Evolutionary conservation across 2,329 filamentous ascomycete genomes (phyloP), one percentile per base, ranked within the genome.

Genomic region (Chaetomiaceae sp.): DNA sequence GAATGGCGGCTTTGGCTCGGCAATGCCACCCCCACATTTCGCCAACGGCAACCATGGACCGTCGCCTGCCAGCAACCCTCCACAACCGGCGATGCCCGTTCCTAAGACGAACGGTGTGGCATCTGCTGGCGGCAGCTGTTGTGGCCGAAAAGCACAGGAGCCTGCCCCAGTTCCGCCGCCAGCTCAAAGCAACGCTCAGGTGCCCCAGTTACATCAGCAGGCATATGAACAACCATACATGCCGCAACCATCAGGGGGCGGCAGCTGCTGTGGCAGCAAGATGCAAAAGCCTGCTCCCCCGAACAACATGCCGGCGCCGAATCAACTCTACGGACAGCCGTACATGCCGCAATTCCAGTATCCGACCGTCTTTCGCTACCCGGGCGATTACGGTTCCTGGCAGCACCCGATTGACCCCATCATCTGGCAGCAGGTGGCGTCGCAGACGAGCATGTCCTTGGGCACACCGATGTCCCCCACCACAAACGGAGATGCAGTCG

Each of bases 361-460:
- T 33, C 71, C 72, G 2, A 75, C 72, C 15, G 67, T 79, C 15
- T 81, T 78, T 57, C 75, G 75, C 8, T 81, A 81, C 47, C 78
- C 79, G 4, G 70, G 78, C 3, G 72, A 78, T 20, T 80, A 78
- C 62, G 79, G 79, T 7, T 80, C 79, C 0, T 81, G 73, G 59
- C 70, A 78, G 58, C 77, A 80, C 46, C 79, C 79, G 4, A 69
- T 82, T 9, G 76, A 81, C 56, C 77, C 75, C n/a, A 70, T 75
- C 14, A 76, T 78, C 46, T 81, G 77, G 76, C 69, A 73, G 48
- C 72, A 80, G 55, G 66, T 75, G 61, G 60, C 51, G 6, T 58
- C 60, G 1, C 62, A 48, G 39, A 51, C 47, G n/a, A 43, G n/a
- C 40, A 48, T 57, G 50, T 19, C 54, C 4, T 23, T 56, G 17